Evolutionary conservation across 345 rosid genomes (phyloP).

Genomic region (Citropsis articulata): DNA sequence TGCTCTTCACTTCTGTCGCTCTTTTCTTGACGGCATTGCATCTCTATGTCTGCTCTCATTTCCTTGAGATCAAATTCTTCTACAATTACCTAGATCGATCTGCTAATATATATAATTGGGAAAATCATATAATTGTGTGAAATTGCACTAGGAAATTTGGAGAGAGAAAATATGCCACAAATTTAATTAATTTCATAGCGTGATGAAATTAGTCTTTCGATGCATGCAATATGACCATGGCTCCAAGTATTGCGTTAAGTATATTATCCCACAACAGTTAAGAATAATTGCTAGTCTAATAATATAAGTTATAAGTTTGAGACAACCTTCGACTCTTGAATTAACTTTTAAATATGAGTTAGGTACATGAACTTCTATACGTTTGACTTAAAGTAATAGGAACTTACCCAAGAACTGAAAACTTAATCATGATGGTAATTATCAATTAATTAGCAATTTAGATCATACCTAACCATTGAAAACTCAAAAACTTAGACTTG

Average conservation of each 20-base stretch:
- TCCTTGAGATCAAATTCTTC: not conserved
- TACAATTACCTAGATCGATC: not conserved
- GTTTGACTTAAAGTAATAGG: too few species aligned
- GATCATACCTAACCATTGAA: slow-evolving; percentile 16
- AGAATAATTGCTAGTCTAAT: not conserved
- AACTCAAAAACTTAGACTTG: not conserved
- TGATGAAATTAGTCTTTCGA: not conserved
- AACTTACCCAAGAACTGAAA: too few species aligned
- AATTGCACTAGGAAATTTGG: not conserved
- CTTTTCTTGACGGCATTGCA: slow-evolving; percentile 11
- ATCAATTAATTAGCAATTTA: not conserved
- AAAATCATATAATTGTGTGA: not conserved
- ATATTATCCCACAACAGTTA: too few species aligned
- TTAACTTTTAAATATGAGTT: too few species aligned
- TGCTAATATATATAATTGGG: not conserved
- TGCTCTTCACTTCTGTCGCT: slow-evolving; percentile 18
- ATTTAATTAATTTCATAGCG: not conserved
- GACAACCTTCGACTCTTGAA: too few species aligned
- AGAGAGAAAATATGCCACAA: not conserved
- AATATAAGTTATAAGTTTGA: too few species aligned
- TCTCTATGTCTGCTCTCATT: slow-evolving; percentile 18
- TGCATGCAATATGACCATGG: not conserved
- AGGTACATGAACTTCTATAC: too few species aligned
- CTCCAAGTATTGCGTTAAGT: not conserved
- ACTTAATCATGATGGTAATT: not conserved